Base-by-base conservation (phyloP, 75 land plant genomes). In the Adiantum capillusveneris region DNA sequence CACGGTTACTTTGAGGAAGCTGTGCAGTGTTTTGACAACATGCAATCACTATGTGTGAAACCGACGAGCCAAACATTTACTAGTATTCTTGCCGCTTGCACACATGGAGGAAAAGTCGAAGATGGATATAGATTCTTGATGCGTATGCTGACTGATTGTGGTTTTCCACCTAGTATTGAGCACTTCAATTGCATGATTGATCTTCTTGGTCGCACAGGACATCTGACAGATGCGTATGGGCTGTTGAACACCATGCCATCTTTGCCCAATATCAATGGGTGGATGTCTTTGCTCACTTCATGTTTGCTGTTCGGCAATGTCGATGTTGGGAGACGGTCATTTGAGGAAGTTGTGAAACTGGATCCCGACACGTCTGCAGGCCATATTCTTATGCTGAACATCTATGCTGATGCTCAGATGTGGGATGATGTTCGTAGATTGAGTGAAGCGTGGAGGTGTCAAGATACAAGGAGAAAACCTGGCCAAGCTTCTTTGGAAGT, bases 201-300 rank as follows among this genome's bases (percentile, higher is more conserved):
- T 53, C 28, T 53, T 11, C 5, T 53, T 53, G 55, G 28, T 26
- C 55, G 55, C 3, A 27, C 55, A 24, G 55, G 55, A 13, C 2
- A 24, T 24, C 9, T 53, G 2, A 6, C 1, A 26, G 55, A 53
- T 18, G 55, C 55, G 3, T 25, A 53, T 22, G 55, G 16, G 18
- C 55, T 53, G 13, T 24, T 25, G 29, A 11, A 12, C 28, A 53
- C 28, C 25, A 53, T 53, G 55, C 55, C 55, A 26, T 24, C 24
- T 24, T 3, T 12, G 16, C 55, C 55, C 18, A 26, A 53, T 53
- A 12, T 24, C 3, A 22, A 1, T 53, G 29, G 18, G 6, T 78
- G 78, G 85, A 80, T 80, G 25, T 59, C 81, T 0, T 34, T 82
- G 51, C 81, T 82, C 19, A 69, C 73, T 61, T 64, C 85, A 13